A percentile compares a stretch with the other conserved stretches of the same genome.
Conservation (phyloP, 1,284 basidiomycete species). For the Sanguinoderma infundibulare region DNA sequence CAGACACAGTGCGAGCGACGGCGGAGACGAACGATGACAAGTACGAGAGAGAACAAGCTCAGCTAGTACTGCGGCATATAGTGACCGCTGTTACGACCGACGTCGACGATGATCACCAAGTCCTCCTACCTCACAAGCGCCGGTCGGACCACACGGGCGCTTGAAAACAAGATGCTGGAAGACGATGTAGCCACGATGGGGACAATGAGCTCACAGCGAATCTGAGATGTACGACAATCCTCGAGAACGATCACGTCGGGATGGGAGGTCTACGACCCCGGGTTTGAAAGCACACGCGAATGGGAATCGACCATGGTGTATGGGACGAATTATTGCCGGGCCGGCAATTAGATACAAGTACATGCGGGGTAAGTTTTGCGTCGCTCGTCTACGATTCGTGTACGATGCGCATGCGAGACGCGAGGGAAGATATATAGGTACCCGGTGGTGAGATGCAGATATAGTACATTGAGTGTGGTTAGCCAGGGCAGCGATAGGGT, state of each 20-base stretch:
- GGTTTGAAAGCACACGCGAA: too few species aligned
- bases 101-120: not conserved
- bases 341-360: constrained; percentile 6
- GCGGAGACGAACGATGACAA: too few species aligned
- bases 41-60: too few species aligned
- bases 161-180: not conserved
- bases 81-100: not conserved
- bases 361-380: not conserved
- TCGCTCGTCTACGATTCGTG: not conserved
- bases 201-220: not conserved
- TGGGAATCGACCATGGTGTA: not conserved
- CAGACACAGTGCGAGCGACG: not conserved
- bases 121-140: not conserved
- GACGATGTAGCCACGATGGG: not conserved
- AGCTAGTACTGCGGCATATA: not conserved
- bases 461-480: constrained; percentile 1
- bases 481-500: not conserved
- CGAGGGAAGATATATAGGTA: too few species aligned
- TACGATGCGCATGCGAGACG: not conserved
- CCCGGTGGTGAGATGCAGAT: not conserved
- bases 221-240: not conserved
- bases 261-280: too few species aligned
- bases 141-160: not conserved
- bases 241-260: too few species aligned
- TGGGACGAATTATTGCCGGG: not conserved